Conservation (phyloP, 192 early-diverging fungal genomes). For the Gaertneriomyces semiglobifer region DNA sequence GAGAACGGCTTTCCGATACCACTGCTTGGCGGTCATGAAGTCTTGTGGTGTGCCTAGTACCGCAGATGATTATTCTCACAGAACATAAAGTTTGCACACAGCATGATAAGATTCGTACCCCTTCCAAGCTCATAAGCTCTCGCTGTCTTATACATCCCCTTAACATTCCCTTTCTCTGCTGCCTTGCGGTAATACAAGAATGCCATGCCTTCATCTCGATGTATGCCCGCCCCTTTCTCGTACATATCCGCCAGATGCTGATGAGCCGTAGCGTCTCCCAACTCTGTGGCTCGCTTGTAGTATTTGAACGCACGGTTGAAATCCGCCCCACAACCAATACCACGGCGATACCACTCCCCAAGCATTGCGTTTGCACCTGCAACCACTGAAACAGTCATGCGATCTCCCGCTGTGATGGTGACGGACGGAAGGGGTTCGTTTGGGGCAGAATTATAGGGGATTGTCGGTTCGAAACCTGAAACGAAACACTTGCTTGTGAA, state of each 20-base stretch:
- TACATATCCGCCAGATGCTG: slow-evolving; percentile 32
- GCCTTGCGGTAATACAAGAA: slow-evolving; percentile 27
- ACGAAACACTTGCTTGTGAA: background rate
- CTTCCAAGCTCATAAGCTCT: slow-evolving; percentile 30
- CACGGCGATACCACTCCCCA: slow-evolving; percentile 37
- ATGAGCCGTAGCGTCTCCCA: slow-evolving; percentile 21
- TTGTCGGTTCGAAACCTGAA: background rate
- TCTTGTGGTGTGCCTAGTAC: slow-evolving; percentile 25
- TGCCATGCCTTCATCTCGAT: slow-evolving; percentile 27
- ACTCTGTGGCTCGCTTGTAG: slow-evolving; percentile 20
- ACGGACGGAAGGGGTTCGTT: background rate
- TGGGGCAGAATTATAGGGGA: background rate
- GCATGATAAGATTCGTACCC: slow-evolving; percentile 11
- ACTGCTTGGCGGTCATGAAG: slow-evolving; percentile 21
- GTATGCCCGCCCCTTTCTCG: slow-evolving; percentile 32
- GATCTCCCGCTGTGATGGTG: too few relatives aligned
- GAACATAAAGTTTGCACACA: too few relatives aligned
- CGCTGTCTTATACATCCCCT: slow-evolving; percentile 30
- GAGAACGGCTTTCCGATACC: slow-evolving; percentile 29
- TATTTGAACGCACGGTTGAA: slow-evolving; percentile 30
- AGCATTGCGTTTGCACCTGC: slow-evolving; percentile 26
- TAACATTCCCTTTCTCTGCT: slow-evolving; percentile 23
- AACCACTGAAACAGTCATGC: background rate
- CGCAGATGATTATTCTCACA: too few relatives aligned
- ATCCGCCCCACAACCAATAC: slow-evolving; percentile 22